These are phyloP conservation scores for Sutorius australiensis DNA, from an alignment of 768 basidiomycete genomes.

Conservation along the genomic window DNA sequence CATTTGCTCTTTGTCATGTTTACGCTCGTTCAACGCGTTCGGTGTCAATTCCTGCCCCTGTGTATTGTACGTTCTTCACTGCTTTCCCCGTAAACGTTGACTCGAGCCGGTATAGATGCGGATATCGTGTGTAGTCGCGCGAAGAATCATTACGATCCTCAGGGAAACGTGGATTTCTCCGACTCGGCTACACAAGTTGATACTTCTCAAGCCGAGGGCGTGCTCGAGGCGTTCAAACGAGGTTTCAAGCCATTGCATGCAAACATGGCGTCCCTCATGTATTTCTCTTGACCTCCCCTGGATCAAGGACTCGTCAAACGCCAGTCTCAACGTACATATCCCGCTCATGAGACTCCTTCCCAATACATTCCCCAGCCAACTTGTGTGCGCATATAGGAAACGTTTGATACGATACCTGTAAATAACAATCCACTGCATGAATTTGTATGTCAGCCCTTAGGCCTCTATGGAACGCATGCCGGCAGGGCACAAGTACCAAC, in stretches of 20 bases:
- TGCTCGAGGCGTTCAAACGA: constrained; percentile 46
- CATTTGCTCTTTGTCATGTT: constrained; percentile 76
- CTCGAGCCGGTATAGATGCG: constrained; percentile 48
- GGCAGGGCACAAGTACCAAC: neutral
- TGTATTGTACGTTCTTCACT: constrained; percentile 56
- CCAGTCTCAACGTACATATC: neutral
- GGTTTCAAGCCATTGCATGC: constrained; percentile 56
- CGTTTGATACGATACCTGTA: neutral
- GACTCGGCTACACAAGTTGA: constrained; percentile 53
- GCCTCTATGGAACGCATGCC: neutral
- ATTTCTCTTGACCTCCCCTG: constrained; percentile 44
- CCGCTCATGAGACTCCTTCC: neutral
- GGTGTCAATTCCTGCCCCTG: constrained; percentile 79
- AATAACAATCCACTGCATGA: neutral
- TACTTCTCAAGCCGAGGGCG: constrained; percentile 37
- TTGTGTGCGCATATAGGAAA: neutral
- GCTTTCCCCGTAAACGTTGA: neutral
- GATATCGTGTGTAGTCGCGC: constrained; percentile 75
- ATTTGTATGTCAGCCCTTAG: neutral
- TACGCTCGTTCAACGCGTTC: constrained; percentile 79
- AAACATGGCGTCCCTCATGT: constrained; percentile 52
- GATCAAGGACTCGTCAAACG: neutral
- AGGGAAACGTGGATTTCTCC: constrained; percentile 52
- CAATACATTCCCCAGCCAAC: neutral
- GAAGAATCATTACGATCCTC: constrained; percentile 76